Evolutionary conservation across 2,329 filamentous ascomycete genomes (phyloP), one percentile per base, ranked within the genome.

Genomic region (Monilinia aucupariae): DNA sequence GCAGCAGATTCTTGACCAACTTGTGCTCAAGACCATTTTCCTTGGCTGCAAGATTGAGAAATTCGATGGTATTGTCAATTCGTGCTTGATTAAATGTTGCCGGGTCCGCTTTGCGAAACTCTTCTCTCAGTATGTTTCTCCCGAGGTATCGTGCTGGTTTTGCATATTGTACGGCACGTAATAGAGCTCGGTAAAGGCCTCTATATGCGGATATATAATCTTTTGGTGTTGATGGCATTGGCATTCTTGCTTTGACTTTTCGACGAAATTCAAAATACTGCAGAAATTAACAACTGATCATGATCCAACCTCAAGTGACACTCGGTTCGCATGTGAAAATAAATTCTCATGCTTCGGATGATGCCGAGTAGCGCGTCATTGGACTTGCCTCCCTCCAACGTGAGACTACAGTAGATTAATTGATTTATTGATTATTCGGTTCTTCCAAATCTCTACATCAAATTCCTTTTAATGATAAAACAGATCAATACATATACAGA

Each of bases 91-190:
- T 78, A 67, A 82, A 83, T 13, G 67, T 68, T 52, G 76, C 76
- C 25, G 71, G 71, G 37, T 75, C 66, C n/a, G 81, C 78, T 17
- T 80, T 68, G 20, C 77, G 82, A 71, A 90, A 90, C 12, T 82
- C 84, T 8, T 71, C 70, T 51, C 86, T 81, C 30, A 90, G 74
- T 71, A 83, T 80, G 70, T 86, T 80, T 63, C 84, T 83, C 20
- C 84, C 78, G 4, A 82, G 77, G 74, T 79, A 87, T 61, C 89
- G 85, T 37, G 85, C 82, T 20, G 89, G 90, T 66, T 82, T 82
- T 17, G 89, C 83, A 77, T 85, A 90, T 67, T 88, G 85, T 27
- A 93, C 84, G 4, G 89, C 90, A 37, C 80, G 83, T n/a, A 92
- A 80, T 22, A 83, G 78, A 8, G 80, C 80, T 59, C 87, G 85